Base-by-base conservation (phyloP, 139 green algal species). In the Micractinium conductrix region DNA sequence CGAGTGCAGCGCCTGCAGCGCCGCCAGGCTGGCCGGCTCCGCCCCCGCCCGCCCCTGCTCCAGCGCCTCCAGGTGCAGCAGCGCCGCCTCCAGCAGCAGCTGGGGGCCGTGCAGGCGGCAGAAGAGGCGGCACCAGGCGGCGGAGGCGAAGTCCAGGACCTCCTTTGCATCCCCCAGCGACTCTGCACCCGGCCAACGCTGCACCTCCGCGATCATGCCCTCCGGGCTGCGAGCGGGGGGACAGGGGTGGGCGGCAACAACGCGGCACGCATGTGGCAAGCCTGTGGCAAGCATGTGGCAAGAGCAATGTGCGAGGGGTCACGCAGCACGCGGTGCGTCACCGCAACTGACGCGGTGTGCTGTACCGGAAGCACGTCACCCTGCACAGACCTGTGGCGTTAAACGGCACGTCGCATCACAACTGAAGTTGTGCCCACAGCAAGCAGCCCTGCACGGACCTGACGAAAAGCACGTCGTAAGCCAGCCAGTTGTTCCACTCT, bases 81-180 rank as follows among this genome's bases (percentile, higher is more conserved):
- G 60, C 67, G 89, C 79, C 43, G 84, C 87, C 79, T 90, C 43
- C 65, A 89, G 84, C 42, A 91, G 85, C 74, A 91, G 78, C 69
- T 80, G 48, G 7, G 75, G 78, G 60, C 87, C 87, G 38, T 86
- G 84, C 75, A 89, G 76, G 68, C 81, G 80, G 75, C 81, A 87
- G 65, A 82, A 91, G 58, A 91, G 76, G 33, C 68, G 58, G 35
- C 81, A 63, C 87, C 87, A 91, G 76, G 69, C 48, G 21, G 80
- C 60, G 42, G 70, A 76, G 71, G 84, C 74, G 68, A 89, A 91
- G 81, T 87, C 84, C 21, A 91, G 78, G 75, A 84, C 88, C 69
- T 89, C 87, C 81, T 87, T 89, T 17, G 86, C 58, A 48, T 87
- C 81, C 6, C 73, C 85, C 26, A 91, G 69, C 1, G 84, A 83